A percentile compares a stretch with the other conserved stretches of the same genome.
phyloP scores from a whole-genome alignment of 495 filamentous ascomycete species.

The Aspergillus coremiiformis region DNA sequence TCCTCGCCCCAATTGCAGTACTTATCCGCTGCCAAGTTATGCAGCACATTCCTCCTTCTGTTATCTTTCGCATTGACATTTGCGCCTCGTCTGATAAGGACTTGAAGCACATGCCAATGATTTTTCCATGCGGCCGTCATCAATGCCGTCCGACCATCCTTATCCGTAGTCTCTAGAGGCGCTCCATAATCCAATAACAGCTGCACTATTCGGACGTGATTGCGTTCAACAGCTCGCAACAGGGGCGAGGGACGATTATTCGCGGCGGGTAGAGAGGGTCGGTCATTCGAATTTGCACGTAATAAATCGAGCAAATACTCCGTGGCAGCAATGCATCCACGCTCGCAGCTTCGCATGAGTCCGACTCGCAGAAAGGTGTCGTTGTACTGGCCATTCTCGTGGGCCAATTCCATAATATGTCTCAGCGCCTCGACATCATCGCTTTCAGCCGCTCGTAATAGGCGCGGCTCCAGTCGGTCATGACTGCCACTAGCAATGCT shows the following conservation, averaged over 20 bases:
- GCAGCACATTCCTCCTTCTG: constrained; percentile 37
- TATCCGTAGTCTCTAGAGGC: constrained; percentile 34
- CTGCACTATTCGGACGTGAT: constrained; percentile 39
- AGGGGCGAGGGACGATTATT: constrained; percentile 39
- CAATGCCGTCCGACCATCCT: constrained; percentile 46
- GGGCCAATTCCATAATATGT: constrained; percentile 33
- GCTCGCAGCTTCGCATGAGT: constrained; percentile 44
- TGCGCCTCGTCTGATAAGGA: constrained; percentile 44
- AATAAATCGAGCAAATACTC: constrained; percentile 35
- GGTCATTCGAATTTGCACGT: constrained; percentile 25
- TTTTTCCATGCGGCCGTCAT: constrained; percentile 55
- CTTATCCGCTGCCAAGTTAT: constrained; percentile 52
- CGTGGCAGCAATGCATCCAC: constrained; percentile 35
- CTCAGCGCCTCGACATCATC: constrained; percentile 32
- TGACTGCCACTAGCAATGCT: constrained; percentile 35
- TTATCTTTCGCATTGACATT: constrained; percentile 40
- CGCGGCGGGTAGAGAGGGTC: not conserved
- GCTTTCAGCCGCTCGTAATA: constrained; percentile 45
- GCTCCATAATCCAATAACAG: constrained; percentile 40
- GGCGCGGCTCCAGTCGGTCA: constrained; percentile 45
- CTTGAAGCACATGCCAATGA: constrained; percentile 41
- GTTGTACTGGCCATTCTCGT: constrained; percentile 35
- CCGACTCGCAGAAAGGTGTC: constrained; percentile 47
- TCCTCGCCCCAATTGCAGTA: constrained; percentile 45
- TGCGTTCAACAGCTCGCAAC: constrained; percentile 44